These are phyloP conservation scores for Penicillium subrubescens DNA, from an alignment of 495 filamentous ascomycete genomes.

Conservation along the genomic window DNA sequence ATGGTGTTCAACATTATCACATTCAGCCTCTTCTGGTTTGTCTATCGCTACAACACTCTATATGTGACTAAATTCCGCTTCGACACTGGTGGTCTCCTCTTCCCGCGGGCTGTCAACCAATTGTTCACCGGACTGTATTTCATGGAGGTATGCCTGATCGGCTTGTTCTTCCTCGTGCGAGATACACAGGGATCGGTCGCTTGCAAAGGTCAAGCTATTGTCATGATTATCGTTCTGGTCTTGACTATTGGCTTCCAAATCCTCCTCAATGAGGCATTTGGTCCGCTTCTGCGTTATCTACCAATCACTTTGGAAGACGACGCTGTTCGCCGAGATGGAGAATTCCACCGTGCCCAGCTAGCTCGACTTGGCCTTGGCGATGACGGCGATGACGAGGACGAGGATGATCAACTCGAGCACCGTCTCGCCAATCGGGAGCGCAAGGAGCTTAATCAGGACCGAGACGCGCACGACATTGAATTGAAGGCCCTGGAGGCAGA, in stretches of 20 bases:
- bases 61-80: conserved; percentile 90
- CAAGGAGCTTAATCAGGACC: conserved; percentile 37
- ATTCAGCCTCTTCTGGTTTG: conserved; percentile 92
- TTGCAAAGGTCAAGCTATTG: conserved; percentile 81
- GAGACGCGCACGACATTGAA: conserved; percentile 60
- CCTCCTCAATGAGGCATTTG: conserved; percentile 82
- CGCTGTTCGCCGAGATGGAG: conserved; percentile 83
- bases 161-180: conserved; percentile 84
- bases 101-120: conserved; percentile 93
- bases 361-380: conserved; percentile 52
- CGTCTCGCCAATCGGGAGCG: conserved; percentile 46
- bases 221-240: conserved; percentile 77
- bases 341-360: conserved; percentile 78
- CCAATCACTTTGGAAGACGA: conserved; percentile 97
- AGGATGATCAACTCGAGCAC: conserved; percentile 45
- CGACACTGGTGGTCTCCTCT: conserved; percentile 92
- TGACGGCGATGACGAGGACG: conserved; percentile 37
- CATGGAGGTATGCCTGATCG: conserved; percentile 89
- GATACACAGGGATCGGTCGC: conserved; percentile 58
- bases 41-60: conserved; percentile 93
- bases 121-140: conserved; percentile 93
- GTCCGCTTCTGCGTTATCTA: conserved; percentile 82
- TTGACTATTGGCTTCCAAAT: conserved; percentile 81
- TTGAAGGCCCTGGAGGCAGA: conserved; percentile 52
- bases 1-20: conserved; percentile 92